These are phyloP conservation scores for Trichophyton rubrum DNA, from an alignment of 2,329 filamentous ascomycete species.

Conservation along the genomic window DNA sequence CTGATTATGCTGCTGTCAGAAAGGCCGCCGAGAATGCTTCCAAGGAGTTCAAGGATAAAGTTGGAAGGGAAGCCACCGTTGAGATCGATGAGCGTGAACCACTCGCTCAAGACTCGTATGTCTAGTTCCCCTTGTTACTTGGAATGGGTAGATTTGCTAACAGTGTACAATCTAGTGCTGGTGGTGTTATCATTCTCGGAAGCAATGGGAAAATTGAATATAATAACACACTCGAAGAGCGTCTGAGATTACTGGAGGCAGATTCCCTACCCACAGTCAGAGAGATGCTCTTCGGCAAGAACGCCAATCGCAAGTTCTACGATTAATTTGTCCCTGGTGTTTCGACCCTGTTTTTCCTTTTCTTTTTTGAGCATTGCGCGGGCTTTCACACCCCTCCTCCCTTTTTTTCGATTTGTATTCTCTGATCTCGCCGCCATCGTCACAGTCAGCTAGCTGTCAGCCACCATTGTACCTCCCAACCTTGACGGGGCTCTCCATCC, in stretches of 20 bases:
- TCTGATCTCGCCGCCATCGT: not conserved
- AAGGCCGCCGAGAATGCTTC: constrained; percentile 65
- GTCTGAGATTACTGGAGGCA: constrained; percentile 70
- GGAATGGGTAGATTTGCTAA: not conserved
- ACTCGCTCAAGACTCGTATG: constrained; percentile 73
- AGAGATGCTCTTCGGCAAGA: constrained; percentile 80
- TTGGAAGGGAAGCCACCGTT: constrained; percentile 56
- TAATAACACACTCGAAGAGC: constrained; percentile 94
- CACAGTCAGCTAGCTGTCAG: not conserved
- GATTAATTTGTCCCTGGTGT: constrained; percentile 46
- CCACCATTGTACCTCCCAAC: not conserved
- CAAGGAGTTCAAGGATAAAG: constrained; percentile 71
- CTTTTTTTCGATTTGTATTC: not conserved
- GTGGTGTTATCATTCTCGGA: constrained; percentile 69
- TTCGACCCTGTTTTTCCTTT: not conserved
- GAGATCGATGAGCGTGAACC: constrained; percentile 67
- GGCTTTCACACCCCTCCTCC: not conserved
- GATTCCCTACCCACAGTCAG: constrained; percentile 75
- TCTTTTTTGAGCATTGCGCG: not conserved
- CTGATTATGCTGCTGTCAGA: constrained; percentile 62
- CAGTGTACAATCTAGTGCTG: constrained; percentile 46
- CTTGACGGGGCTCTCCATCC: not conserved
- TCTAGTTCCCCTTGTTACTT: constrained; percentile 16
- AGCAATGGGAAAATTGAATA: constrained; percentile 90
- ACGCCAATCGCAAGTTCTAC: constrained; percentile 89